phyloP scores from a whole-genome alignment of 345 rosid genomes.

The Crucihimalaya himalaica region DNA sequence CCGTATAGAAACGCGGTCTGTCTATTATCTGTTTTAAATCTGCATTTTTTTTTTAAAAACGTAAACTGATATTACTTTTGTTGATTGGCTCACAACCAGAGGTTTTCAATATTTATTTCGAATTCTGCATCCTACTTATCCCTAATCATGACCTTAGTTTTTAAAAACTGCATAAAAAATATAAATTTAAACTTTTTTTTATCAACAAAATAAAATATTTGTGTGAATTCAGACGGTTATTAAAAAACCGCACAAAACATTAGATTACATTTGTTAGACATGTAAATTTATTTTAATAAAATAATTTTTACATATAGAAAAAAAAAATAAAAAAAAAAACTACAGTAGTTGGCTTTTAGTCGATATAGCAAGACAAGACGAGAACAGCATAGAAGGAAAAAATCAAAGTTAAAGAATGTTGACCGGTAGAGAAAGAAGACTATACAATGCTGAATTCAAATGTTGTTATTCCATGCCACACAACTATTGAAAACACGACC shows the following conservation, averaged over 20 bases:
- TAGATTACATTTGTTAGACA: not conserved
- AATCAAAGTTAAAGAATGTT: constrained; percentile 32
- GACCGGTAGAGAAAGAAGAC: constrained; percentile 28
- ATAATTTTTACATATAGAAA: not conserved
- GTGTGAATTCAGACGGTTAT: not conserved
- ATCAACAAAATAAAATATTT: not conserved
- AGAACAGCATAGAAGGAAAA: not conserved
- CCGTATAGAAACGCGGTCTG: too few species aligned
- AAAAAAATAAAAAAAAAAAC: not conserved
- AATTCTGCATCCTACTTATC: too few species aligned
- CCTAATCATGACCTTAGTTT: too few species aligned
- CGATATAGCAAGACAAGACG: not conserved
- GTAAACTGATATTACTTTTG: too few species aligned
- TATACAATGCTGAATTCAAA: constrained; percentile 12
- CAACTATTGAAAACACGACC: not conserved
- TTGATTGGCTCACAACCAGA: too few species aligned
- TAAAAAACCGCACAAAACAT: not conserved
- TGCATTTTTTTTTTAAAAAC: too few species aligned
- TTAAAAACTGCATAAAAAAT: too few species aligned
- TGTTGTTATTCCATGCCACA: constrained; percentile 24
- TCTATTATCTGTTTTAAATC: too few species aligned
- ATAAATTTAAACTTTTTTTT: too few species aligned
- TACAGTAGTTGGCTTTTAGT: constrained; percentile 14
- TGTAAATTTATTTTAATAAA: not conserved
- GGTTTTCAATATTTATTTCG: too few species aligned